Percentiles rank a stretch among this genome's conserved stretches.
Conservation (phyloP, 768 basidiomycete genomes). For the Hygrocybe coccinea region DNA sequence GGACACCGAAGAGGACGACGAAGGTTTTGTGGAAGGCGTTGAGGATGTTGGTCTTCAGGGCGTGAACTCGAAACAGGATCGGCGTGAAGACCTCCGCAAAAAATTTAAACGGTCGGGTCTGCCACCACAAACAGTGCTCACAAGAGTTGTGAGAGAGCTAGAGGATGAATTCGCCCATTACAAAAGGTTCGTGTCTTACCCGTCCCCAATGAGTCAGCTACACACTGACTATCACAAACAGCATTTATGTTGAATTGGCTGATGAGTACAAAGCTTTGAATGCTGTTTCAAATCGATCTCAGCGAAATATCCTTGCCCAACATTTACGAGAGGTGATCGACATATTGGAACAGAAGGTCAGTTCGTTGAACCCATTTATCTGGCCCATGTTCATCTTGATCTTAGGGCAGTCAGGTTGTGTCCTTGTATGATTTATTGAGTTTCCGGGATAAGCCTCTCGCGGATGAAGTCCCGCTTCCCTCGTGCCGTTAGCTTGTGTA, state of each 20-base stretch:
- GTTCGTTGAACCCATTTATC: conserved; percentile 9
- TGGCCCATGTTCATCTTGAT: conserved; percentile 4
- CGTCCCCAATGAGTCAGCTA: conserved; percentile 1
- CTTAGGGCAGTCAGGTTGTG: conserved; percentile 90
- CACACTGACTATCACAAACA: conserved; percentile 28
- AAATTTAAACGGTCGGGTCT: conserved; percentile 20
- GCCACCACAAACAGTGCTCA: conserved; percentile 85
- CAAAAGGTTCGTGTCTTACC: conserved; percentile 62
- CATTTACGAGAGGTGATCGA: conserved; percentile 92
- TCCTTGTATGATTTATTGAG: conserved; percentile 77
- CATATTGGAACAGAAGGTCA: conserved; percentile 84
- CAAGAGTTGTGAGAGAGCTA: conserved; percentile 76
- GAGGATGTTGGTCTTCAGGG: conserved; percentile 14
- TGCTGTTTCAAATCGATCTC: conserved; percentile 71
- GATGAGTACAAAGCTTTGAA: conserved; percentile 93
- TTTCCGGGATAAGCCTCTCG: conserved; percentile 74
- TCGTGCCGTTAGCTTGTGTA: too few species aligned
- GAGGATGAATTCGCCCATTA: conserved; percentile 96
- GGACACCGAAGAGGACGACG: conserved; percentile 34
- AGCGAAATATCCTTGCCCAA: conserved; percentile 79
- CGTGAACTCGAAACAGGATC: not conserved
- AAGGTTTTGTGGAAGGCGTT: conserved; percentile 45
- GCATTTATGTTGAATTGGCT: conserved; percentile 85
- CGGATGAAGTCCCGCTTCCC: too few species aligned
- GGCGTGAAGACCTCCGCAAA: not conserved